These are phyloP conservation scores for Histomonas meleagridis DNA, from an alignment of 208 protist genomes.

Conservation along the genomic window DNA sequence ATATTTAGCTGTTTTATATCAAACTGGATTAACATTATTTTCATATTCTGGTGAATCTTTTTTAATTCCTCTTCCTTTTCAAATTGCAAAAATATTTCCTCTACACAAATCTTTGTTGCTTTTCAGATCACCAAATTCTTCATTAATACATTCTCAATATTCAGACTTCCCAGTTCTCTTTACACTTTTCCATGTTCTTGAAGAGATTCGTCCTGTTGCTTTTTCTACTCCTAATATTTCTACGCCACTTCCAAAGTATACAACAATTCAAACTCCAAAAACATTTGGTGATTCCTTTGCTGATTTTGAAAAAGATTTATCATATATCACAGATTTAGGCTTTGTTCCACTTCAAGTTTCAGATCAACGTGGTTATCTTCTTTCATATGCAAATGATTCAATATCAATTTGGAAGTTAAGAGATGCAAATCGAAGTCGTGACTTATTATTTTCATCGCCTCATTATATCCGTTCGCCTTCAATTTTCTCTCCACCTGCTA, in stretches of 20 bases:
- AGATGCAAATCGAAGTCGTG: background rate
- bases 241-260: background rate
- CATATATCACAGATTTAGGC: background rate
- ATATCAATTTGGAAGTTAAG: background rate
- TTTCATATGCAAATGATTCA: background rate
- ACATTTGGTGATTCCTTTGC: too few species aligned
- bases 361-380: background rate
- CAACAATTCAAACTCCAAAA: background rate
- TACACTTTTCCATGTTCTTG: background rate
- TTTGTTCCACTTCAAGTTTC: constrained; percentile 7
- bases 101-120: background rate
- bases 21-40: constrained; percentile 2
- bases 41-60: constrained; percentile 10
- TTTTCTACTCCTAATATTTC: background rate
- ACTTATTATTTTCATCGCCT: constrained; percentile 1
- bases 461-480: background rate
- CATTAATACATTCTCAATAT: background rate
- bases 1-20: constrained; percentile 32
- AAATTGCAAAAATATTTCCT: background rate
- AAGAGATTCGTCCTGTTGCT: constrained; percentile 28
- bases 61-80: constrained; percentile 31
- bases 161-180: constrained; percentile 8
- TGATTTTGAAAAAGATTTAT: background rate
- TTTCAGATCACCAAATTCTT: background rate
- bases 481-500: background rate